A percentile compares a stretch with the other conserved stretches of the same genome.
These are phyloP conservation scores for Euphorbia pulcherrima DNA, from an alignment of 345 rosid genomes.

Conservation along the genomic window DNA sequence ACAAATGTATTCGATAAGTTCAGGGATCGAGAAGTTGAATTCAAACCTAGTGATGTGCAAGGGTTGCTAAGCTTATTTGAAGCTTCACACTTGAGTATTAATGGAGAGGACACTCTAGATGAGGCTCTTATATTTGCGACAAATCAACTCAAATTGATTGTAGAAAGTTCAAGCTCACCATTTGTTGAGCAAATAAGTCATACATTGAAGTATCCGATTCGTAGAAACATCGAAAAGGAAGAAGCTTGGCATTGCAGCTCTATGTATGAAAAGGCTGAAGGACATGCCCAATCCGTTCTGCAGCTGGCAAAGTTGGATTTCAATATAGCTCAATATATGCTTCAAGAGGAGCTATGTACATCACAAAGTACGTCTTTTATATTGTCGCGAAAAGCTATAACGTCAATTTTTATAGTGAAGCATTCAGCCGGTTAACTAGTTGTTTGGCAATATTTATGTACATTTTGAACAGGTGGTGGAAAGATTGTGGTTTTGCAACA, in stretches of 20 bases:
- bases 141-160: background rate
- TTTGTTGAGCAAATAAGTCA: conserved; percentile 11
- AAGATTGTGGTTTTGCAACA: background rate
- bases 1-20: conserved; percentile 34
- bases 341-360: no score
- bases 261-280: no score
- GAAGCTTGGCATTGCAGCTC: conserved; percentile 20
- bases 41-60: conserved; percentile 10
- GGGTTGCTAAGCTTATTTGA: conserved; percentile 24
- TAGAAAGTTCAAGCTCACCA: background rate
- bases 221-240: conserved; percentile 16
- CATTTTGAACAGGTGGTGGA: background rate
- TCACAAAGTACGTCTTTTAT: no score
- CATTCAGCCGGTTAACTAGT: no score
- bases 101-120: conserved; percentile 28
- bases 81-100: conserved; percentile 16
- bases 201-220: conserved; percentile 23
- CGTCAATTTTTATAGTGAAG: no score
- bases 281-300: no score
- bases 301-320: no score
- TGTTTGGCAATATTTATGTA: no score
- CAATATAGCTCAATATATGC: no score
- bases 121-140: conserved; percentile 14
- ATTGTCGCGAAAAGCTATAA: no score
- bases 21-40: conserved; percentile 21